Evolutionary conservation across 148 eudicot genomes (phyloP), one percentile per base, ranked within the genome.

Genomic region (Spergularia bocconei): DNA sequence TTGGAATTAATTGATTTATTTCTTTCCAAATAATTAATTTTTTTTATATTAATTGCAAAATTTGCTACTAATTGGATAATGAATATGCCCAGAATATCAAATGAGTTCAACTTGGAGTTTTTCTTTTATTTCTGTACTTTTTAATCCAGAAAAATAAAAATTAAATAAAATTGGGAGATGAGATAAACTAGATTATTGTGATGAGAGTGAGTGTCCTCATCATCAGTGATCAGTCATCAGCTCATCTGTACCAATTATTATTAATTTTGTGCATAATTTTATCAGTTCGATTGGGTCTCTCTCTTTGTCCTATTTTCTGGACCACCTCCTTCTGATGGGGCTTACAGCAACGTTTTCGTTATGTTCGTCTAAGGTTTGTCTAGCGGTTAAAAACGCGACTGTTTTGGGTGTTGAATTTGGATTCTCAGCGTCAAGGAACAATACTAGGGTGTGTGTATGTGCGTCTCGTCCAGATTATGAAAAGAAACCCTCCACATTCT

Each of bases 161-260:
- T 10, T 17, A 16, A 66, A 2, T 1, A 39, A 59, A 6, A 41
- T 11, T 21, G 10, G 13, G 0, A 70, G 54, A 55, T n/a, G 10
- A 70, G 39, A 36, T 5, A 23, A 52, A 53, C 58, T 70, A 51
- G 60, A 25, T 70, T 16, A 25, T 38, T 54, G 21, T 13, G 61
- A 17, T 57, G 23, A 17, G 21, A 19, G 1, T 36, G 11, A 11
- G 62, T 59, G 29, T 59, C 63, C 63, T 59, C 14, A 59, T 59
- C 63, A 59, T 52, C 21, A 8, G 7, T 16, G 9, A 19, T 55
- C 15, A 55, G 12, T 33, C 52, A 67, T 39, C 70, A 44, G n/a
- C 70, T 67, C 10, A 67, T 39, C 70, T 67, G 23, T 67, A 20
- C 53, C 23, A 67, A 39, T 67, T 15, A 39, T 67, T 15, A 67